phyloP scores from a whole-genome alignment of 441 rosid genomes.

The Metrosideros polymorpha region DNA sequence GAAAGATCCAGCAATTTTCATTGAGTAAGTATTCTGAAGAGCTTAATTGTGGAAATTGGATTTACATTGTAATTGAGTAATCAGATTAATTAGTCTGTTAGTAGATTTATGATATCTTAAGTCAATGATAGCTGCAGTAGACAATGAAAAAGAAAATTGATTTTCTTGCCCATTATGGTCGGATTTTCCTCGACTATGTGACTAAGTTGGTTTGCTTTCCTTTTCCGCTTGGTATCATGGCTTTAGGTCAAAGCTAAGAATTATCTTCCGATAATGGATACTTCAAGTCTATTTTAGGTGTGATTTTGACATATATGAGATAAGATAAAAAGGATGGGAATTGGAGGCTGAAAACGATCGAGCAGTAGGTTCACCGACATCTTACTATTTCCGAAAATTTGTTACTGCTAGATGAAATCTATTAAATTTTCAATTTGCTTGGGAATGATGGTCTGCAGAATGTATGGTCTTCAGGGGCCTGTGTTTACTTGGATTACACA shows the following conservation, averaged over 20 bases:
- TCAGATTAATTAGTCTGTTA: not conserved
- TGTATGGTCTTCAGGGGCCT: not conserved
- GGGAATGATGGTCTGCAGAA: not conserved
- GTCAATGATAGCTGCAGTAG: not conserved
- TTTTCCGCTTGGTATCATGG: not conserved
- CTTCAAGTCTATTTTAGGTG: not conserved
- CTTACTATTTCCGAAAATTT: not conserved
- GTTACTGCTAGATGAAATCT: not conserved
- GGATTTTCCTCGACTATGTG: not conserved
- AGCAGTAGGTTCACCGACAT: not conserved
- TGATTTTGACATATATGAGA: not conserved
- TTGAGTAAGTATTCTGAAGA: not conserved
- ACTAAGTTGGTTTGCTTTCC: not conserved
- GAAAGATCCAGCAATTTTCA: not conserved
- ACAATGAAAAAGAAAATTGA: not conserved
- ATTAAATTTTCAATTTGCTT: not conserved
- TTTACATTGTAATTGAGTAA: not conserved
- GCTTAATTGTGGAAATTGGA: not conserved
- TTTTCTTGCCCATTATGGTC: not conserved
- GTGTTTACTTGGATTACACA: not conserved
- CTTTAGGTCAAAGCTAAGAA: not conserved
- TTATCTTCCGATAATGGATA: not conserved
- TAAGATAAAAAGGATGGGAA: not conserved
- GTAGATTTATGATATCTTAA: not conserved
- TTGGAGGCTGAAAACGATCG: not conserved